A percentile compares a stretch with the other conserved stretches of the same genome.
These are phyloP conservation scores for Sporothrix protearum DNA, from an alignment of 2,329 filamentous ascomycete species.

Conservation along the genomic window DNA sequence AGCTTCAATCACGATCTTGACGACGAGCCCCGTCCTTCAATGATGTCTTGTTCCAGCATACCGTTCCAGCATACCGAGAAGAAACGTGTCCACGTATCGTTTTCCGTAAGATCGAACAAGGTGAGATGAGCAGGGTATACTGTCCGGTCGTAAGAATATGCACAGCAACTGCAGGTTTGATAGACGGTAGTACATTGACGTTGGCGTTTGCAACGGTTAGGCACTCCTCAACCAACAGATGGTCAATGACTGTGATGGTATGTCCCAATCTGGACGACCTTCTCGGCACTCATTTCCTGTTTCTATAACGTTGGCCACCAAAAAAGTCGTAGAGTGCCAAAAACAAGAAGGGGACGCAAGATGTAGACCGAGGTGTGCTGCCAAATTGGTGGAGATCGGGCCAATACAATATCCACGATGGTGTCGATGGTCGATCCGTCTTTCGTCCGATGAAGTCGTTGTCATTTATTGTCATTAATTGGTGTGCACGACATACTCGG, in stretches of 20 bases:
- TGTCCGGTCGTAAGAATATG: background rate
- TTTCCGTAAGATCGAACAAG: background rate
- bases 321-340: background rate
- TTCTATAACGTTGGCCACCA: background rate
- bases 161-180: background rate
- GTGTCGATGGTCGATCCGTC: background rate
- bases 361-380: background rate
- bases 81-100: background rate
- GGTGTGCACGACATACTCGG: background rate
- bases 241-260: background rate
- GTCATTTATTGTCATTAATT: background rate
- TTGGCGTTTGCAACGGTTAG: background rate
- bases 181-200: background rate
- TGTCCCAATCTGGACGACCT: background rate
- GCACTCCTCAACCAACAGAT: background rate
- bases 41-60: too few species aligned
- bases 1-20: background rate
- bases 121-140: background rate
- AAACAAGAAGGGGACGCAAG: background rate
- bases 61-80: background rate
- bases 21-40: background rate
- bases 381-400: background rate
- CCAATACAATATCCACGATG: background rate
- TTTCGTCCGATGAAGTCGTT: background rate
- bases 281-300: background rate